Percentiles rank a stretch among this genome's conserved stretches.
Evolutionary conservation across 352 stramenopile species (phyloP).

Genomic region (Phytophthora pseudosyringae): DNA sequence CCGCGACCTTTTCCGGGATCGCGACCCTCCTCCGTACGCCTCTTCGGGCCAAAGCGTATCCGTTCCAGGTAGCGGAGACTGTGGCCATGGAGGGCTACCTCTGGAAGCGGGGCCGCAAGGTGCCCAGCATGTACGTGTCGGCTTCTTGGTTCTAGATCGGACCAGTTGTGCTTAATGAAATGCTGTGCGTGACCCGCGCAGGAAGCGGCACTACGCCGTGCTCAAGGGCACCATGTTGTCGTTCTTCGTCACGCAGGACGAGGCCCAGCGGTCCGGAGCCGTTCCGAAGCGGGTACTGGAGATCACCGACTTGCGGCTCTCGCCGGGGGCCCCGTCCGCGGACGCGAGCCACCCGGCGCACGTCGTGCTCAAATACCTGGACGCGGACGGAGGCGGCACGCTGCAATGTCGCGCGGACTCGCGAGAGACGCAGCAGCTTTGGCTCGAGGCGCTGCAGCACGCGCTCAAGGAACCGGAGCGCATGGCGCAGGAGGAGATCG

Average conservation of each 20-base stretch:
- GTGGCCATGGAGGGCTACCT: constrained; percentile 52
- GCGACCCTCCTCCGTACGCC: background rate
- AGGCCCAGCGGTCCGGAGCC: constrained; percentile 44
- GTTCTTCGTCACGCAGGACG: constrained; percentile 62
- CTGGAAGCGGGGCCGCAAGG: constrained; percentile 53
- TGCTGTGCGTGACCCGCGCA: constrained; percentile 14
- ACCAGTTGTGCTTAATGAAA: background rate
- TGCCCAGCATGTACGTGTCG: constrained; percentile 53
- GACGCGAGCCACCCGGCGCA: constrained; percentile 24
- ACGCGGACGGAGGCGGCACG: constrained; percentile 32
- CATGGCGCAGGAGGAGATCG: constrained; percentile 78
- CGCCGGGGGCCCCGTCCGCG: constrained; percentile 1
- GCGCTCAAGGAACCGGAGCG: constrained; percentile 76
- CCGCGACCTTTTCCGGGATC: background rate
- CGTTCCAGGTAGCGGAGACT: constrained; percentile 9
- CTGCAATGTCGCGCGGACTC: constrained; percentile 73
- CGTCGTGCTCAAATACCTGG: constrained; percentile 40
- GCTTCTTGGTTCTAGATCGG: too few relatives aligned
- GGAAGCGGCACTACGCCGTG: constrained; percentile 76
- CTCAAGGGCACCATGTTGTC: constrained; percentile 82
- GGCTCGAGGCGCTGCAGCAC: constrained; percentile 65
- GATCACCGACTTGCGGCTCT: constrained; percentile 47
- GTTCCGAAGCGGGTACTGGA: constrained; percentile 69
- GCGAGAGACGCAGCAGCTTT: constrained; percentile 55
- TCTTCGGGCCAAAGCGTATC: constrained; percentile 11